Base-by-base conservation (phyloP, 257 asterid genomes). In the Fraxinus excelsior region DNA sequence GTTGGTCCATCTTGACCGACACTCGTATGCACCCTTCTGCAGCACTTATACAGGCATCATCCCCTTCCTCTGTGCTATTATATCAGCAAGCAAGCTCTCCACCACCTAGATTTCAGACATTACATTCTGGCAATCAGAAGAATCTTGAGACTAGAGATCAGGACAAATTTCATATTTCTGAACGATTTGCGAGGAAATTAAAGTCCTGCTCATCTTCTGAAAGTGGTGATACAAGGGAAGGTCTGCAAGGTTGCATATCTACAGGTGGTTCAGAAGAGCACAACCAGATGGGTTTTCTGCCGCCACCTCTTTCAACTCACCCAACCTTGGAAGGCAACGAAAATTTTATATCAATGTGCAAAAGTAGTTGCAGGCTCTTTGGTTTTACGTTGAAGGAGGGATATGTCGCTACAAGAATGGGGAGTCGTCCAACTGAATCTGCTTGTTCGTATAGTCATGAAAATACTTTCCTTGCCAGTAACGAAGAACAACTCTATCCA, bases 371-470 rank as follows among this genome's bases (percentile, higher is more conserved):
- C 91, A 84, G 95, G 86, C 87, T 94, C 71, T 94, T 94, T 60
- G 99, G 99, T 5, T 94, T 94, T 78, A 85, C 99, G 6, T 80
- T 94, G 78, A 88, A 94, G 0, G 97, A 92, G 82, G 96, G 88
- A 10, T 83, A 77, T 70, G 73, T 75, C 34, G 56, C 80, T 29
- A 37, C 87, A 3, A 62, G 71, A 42, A 82, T 74, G 70, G 87
- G 35, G 12, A 88, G 80, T 35, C 38, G n/a, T 72, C 80, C 80
- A 53, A 38, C 78, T 51, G 82, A 79, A 44, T 73, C 80, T 16
- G 35, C 78, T 25, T 67, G 79, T 35, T 71, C 84, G 44, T 74
- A 32, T 49, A 79, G 49, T 73, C 82, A 26, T 18, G 85, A 78
- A 40, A 71, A 78, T 3, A 71, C 80, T 49, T 74, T 85, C 38